Percentiles rank a stretch among this genome's conserved stretches.
Evolutionary conservation across 768 basidiomycete genomes (phyloP).

Genomic region (Termitomyces heimii): DNA sequence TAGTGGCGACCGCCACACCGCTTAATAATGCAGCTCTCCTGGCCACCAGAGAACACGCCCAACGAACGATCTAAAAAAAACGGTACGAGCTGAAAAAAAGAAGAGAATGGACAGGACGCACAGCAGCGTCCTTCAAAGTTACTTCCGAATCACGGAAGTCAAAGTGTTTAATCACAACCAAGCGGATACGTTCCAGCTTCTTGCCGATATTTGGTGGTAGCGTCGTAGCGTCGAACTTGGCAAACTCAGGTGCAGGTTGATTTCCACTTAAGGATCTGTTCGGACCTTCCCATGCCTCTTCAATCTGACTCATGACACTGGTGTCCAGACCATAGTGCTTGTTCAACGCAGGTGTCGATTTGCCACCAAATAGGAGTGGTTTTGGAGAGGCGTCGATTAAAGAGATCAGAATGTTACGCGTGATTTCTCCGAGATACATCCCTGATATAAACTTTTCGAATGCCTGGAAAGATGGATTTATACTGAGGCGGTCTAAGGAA

Average conservation of each 20-base stretch:
- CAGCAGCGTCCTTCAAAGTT: slow-evolving; percentile 52
- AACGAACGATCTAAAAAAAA: slow-evolving; percentile 57
- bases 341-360: slow-evolving; percentile 68
- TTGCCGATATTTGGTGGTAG: slow-evolving; percentile 23
- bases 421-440: slow-evolving; percentile 97
- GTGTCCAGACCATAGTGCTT: slow-evolving; percentile 94
- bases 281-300: slow-evolving; percentile 63
- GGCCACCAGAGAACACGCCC: slow-evolving; percentile 75
- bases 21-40: slow-evolving; percentile 80
- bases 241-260: slow-evolving; percentile 30
- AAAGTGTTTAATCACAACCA: slow-evolving; percentile 57
- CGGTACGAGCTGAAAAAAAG: slow-evolving; percentile 16
- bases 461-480: slow-evolving; percentile 89
- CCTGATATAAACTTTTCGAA: slow-evolving; percentile 99
- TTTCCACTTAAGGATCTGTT: slow-evolving; percentile 20
- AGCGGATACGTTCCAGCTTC: slow-evolving; percentile 50
- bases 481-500: slow-evolving; percentile 86
- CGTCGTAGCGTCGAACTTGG: slow-evolving; percentile 25
- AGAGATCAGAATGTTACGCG: slow-evolving; percentile 78
- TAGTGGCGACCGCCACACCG: slow-evolving; percentile 81
- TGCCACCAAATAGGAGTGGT: slow-evolving; percentile 75
- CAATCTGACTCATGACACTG: slow-evolving; percentile 82
- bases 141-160: slow-evolving; percentile 52
- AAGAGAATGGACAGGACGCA: slow-evolving; percentile 18
- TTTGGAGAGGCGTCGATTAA: slow-evolving; percentile 72